Conservation (phyloP, 176 grass and related monocot species). For the Raddia distichophylla region DNA sequence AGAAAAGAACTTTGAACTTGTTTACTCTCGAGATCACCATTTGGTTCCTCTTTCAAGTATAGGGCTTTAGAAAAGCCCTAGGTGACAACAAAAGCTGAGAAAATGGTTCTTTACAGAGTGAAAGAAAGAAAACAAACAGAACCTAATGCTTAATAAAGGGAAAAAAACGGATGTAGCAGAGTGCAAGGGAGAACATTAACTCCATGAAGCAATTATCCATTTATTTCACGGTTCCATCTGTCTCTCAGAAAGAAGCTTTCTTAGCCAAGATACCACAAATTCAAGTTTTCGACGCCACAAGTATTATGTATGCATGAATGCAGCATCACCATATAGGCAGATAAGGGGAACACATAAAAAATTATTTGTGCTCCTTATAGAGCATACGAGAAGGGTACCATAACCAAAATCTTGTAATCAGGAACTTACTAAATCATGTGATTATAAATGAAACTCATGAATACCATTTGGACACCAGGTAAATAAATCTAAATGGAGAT, state of each 20-base stretch:
- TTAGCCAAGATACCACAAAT: neutral
- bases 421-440: neutral
- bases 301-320: neutral
- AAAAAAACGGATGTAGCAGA: neutral
- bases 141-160: neutral
- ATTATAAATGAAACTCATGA: neutral
- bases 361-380: neutral
- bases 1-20: neutral
- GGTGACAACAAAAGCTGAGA: neutral
- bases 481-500: no score
- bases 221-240: neutral
- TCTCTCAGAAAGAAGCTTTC: neutral
- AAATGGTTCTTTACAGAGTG: neutral
- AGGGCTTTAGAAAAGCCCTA: neutral
- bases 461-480: neutral
- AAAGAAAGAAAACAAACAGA: neutral
- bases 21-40: neutral
- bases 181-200: no score
- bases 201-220: neutral
- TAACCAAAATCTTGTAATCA: neutral
- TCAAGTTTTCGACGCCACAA: neutral
- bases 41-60: neutral
- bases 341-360: neutral
- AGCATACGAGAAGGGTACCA: neutral
- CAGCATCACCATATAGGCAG: neutral